Base-by-base conservation (phyloP, 2,329 filamentous ascomycete species). In the Hypoxylon sp. region DNA sequence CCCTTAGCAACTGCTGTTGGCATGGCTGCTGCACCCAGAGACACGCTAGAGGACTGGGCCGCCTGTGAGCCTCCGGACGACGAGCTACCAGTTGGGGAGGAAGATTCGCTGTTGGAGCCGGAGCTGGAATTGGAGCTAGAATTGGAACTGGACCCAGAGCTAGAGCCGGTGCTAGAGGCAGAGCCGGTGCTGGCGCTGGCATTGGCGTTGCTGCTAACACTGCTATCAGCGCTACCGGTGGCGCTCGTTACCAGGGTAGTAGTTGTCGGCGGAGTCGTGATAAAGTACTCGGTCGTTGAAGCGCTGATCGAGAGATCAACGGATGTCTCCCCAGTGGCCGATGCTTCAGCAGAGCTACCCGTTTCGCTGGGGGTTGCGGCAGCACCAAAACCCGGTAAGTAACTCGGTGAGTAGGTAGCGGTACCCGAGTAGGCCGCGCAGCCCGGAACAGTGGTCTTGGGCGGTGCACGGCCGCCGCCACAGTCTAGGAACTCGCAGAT, bases 401-500 rank as follows among this genome's bases (percentile, higher is more conserved):
- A 90, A 48, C 76, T 80, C 8, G 87, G 85, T 62, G 81, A 82
- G 78, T 88, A 87, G 11, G 84, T 85, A 14, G 80, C 85, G 26
- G 87, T 88, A 69, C 88, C 88, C 2, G 76, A 73, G 81, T 91
- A 90, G 3, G 62, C 74, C 1, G 78, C 74, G 74, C 90, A 92
- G 2, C 89, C 90, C 0, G 90, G 90, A 22, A 89, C 85, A 26
- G 84, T 85, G 14, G 86, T 88, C 82, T 88, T 91, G 67, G 88
- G 86, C 2, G 90, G 88, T 8, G 89, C 90, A 50, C 86, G 84
- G 61, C 89, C 90, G 71, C 90, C 90, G 64, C 90, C 90, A 79
- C 90, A 92, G 84, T 92, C 90, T 72, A 89, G 83, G 68, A 87
- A 75, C 10, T 82, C 82, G 84, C 90, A 92, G 76, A 91, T 82